Evolutionary conservation across 345 rosid species (phyloP).

Genomic region (Salix arbutifolia): DNA sequence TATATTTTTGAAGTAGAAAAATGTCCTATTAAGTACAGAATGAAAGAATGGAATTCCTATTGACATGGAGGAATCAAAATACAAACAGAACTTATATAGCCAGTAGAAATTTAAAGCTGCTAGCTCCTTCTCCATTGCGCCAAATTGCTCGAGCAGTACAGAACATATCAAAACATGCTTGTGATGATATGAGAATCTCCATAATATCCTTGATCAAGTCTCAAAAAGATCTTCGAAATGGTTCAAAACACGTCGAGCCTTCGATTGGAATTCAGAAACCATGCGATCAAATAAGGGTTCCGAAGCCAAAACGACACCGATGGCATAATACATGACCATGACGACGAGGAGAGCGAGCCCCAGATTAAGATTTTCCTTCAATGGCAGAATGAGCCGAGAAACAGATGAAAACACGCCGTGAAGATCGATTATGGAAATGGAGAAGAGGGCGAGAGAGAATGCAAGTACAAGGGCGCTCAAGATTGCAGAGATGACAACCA

Average conservation of each 20-base stretch:
- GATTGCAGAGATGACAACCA: constrained; percentile 11
- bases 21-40: neutral
- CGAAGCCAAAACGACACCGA: constrained; percentile 1
- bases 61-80: neutral
- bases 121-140: neutral
- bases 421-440: constrained; percentile 26
- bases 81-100: neutral
- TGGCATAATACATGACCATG: neutral
- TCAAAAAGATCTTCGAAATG: constrained; percentile 4
- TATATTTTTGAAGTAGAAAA: neutral
- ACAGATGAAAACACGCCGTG: neutral
- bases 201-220: neutral
- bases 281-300: constrained; percentile 3
- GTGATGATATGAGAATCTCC: neutral
- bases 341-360: constrained; percentile 31
- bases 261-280: constrained; percentile 8
- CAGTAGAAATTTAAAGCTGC: neutral
- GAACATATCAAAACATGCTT: too few species aligned
- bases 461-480: constrained; percentile 19
- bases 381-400: neutral
- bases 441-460: constrained; percentile 20
- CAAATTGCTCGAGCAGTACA: neutral
- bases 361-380: constrained; percentile 26
- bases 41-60: neutral
- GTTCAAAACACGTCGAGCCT: neutral